Conservation (phyloP, 305 asterid genomes). For the Withania somnifera region DNA sequence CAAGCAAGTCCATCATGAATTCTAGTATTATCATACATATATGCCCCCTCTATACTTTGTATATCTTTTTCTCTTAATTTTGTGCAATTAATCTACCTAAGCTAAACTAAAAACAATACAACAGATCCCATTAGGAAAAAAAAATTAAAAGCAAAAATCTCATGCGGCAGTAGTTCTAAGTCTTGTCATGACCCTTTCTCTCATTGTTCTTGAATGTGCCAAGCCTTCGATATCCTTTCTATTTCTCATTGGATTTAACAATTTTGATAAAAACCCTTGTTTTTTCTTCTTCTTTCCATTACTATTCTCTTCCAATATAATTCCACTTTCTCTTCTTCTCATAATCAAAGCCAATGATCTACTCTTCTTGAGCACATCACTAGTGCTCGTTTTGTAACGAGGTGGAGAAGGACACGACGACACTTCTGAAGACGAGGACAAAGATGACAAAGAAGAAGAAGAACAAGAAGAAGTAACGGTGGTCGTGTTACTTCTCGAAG, state of each 20-base stretch:
- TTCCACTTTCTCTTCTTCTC: conserved; percentile 13
- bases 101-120: neutral
- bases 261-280: conserved; percentile 52
- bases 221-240: conserved; percentile 15
- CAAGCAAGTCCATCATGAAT: neutral
- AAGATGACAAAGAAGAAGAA: conserved; percentile 29
- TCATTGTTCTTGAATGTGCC: conserved; percentile 32
- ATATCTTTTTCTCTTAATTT: neutral
- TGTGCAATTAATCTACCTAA: neutral
- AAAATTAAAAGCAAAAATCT: neutral
- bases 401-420: conserved; percentile 54
- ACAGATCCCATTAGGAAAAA: neutral
- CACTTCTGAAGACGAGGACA: conserved; percentile 28
- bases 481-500: conserved; percentile 5
- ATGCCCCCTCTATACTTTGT: neutral
- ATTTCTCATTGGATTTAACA: conserved; percentile 19
- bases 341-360: conserved; percentile 38
- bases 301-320: neutral
- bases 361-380: conserved; percentile 35
- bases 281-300: conserved; percentile 17
- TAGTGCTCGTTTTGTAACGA: neutral
- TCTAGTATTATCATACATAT: neutral
- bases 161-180: conserved; percentile 1
- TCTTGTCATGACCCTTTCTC: conserved; percentile 26
- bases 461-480: conserved; percentile 26